A percentile compares a stretch with the other conserved stretches of the same genome.
Evolutionary conservation across 495 filamentous ascomycete genomes (phyloP).

Genomic region (Talaromyces liani): DNA sequence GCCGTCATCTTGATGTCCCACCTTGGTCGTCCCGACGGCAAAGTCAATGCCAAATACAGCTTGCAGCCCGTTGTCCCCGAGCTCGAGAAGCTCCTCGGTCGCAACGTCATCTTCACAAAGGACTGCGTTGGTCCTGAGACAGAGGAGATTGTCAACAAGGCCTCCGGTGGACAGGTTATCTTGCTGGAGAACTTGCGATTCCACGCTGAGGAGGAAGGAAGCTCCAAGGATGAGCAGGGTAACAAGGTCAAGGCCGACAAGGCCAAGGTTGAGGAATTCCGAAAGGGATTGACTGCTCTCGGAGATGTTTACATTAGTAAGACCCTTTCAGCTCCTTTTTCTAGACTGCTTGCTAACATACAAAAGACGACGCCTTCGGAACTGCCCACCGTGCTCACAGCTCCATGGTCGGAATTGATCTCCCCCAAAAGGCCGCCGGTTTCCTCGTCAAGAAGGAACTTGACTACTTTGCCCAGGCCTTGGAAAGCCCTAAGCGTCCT

Average conservation of each 20-base stretch:
- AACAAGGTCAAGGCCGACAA: constrained; percentile 99
- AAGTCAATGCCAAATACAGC: constrained; percentile 85
- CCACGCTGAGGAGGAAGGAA: constrained; percentile 96
- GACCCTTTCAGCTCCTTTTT: constrained; percentile 18
- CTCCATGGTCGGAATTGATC: constrained; percentile 95
- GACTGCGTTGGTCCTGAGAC: constrained; percentile 87
- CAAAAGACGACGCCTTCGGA: constrained; percentile 90
- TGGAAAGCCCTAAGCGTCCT: constrained; percentile 85
- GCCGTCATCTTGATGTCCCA: constrained; percentile 97
- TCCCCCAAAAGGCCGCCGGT: constrained; percentile 91
- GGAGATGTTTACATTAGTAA: constrained; percentile 96
- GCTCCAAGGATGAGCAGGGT: constrained; percentile 80
- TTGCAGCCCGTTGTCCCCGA: constrained; percentile 87
- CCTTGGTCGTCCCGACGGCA: constrained; percentile 89
- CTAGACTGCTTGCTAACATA: background rate
- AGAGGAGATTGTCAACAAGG: constrained; percentile 82
- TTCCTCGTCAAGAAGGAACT: constrained; percentile 99
- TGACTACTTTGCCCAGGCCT: constrained; percentile 96
- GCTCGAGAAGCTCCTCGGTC: constrained; percentile 82
- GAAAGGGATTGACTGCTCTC: constrained; percentile 87
- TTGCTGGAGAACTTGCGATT: constrained; percentile 97
- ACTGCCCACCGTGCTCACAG: constrained; percentile 97
- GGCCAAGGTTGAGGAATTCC: constrained; percentile 83
- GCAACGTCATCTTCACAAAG: constrained; percentile 73
- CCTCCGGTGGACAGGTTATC: constrained; percentile 74